Conservation (phyloP, 1,284 basidiomycete genomes). For the Somion occarium region DNA sequence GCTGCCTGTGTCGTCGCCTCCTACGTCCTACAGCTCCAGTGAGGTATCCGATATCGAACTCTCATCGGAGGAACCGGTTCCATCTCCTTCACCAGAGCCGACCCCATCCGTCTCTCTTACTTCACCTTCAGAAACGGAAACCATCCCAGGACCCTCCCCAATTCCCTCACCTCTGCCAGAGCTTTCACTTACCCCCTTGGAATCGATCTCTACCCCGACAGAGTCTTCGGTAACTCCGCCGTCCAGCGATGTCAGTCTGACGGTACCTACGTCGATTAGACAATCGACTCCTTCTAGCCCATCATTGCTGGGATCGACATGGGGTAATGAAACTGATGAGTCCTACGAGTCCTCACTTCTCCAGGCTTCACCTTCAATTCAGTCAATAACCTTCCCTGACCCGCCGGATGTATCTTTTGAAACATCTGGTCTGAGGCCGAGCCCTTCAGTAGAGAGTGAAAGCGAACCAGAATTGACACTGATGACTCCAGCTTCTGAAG, state of each 20-base stretch:
- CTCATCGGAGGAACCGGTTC: constrained; percentile 9
- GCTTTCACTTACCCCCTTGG: constrained; percentile 9
- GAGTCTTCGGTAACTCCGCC: constrained; percentile 34
- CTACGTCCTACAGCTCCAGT: constrained; percentile 24
- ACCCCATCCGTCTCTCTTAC: constrained; percentile 11
- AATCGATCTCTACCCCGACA: constrained; percentile 22
- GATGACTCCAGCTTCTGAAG: constrained; percentile 32
- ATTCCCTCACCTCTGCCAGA: constrained; percentile 19
- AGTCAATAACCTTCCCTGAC: constrained; percentile 52
- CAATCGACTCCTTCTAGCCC: constrained; percentile 26
- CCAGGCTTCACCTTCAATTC: constrained; percentile 59
- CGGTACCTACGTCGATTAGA: constrained; percentile 25
- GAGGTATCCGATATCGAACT: constrained; percentile 12
- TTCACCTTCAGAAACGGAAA: constrained; percentile 5
- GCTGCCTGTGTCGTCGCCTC: constrained; percentile 34
- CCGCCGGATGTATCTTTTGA: constrained; percentile 60
- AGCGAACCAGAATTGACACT: constrained; percentile 29
- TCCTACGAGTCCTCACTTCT: constrained; percentile 71
- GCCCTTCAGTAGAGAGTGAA: constrained; percentile 22
- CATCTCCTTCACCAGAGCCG: constrained; percentile 10
- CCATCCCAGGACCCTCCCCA: constrained; percentile 23
- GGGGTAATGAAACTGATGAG: constrained; percentile 54
- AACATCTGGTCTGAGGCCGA: constrained; percentile 37
- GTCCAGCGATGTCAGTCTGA: constrained; percentile 26
- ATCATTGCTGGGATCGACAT: constrained; percentile 39